Conservation (phyloP, 2,329 filamentous ascomycete species). For the Chalaropsis ovoidea region DNA sequence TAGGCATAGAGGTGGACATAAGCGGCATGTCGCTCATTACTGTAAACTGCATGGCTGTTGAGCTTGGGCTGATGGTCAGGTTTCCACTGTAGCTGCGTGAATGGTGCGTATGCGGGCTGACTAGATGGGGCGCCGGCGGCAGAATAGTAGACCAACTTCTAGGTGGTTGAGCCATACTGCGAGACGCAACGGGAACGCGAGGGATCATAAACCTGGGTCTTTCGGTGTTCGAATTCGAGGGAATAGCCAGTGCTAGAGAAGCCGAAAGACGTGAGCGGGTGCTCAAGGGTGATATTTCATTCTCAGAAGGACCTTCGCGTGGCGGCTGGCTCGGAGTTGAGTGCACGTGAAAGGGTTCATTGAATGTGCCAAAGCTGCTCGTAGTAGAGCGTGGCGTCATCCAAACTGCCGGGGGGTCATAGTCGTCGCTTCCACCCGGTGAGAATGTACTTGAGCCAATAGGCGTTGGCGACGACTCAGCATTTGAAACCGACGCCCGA, state of each 20-base stretch:
- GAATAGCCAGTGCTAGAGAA: neutral
- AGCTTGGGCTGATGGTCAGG: neutral
- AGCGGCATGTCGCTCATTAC: constrained; percentile 10
- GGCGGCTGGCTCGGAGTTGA: neutral
- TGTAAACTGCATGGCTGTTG: constrained; percentile 14
- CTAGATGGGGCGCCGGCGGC: constrained; percentile 5
- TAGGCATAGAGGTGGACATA: neutral
- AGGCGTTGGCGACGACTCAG: neutral
- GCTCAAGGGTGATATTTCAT: neutral
- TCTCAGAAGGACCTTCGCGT: neutral
- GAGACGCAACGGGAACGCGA: constrained; percentile 14
- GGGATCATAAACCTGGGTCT: constrained; percentile 7
- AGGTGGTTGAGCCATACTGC: constrained; percentile 15
- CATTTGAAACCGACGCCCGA: neutral
- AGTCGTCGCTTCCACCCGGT: constrained; percentile 20
- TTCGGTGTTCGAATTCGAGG: constrained; percentile 1
- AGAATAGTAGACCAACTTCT: constrained; percentile 18
- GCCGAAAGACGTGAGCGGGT: neutral
- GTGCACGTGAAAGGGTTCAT: neutral
- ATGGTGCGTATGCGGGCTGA: neutral
- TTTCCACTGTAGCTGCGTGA: constrained; percentile 16
- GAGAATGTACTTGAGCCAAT: constrained; percentile 23
- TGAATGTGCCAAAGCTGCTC: neutral
- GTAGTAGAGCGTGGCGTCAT: constrained; percentile 15
- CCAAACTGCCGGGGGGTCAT: constrained; percentile 23